Evolutionary conservation across 2,329 filamentous ascomycete species (phyloP), one percentile per base, ranked within the genome.

Genomic region (Ophiostoma himal-ulmi): DNA sequence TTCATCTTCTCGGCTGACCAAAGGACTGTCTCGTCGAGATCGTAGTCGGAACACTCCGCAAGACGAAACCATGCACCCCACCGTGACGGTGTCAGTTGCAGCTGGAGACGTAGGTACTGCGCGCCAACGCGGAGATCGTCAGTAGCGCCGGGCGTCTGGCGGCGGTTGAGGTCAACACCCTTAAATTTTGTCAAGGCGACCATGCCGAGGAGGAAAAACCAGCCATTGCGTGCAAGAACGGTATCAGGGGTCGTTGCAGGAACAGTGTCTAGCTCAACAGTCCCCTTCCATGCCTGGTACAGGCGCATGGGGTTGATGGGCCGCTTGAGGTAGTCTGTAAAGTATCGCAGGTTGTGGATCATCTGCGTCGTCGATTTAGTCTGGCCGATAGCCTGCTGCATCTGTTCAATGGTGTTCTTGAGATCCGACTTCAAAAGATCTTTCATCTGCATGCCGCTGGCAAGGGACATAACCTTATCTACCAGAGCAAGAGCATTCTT

Each of bases 1-100:
- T 96, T 96, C 80, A 96, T 89, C 79, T 96, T 96, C 75, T 96
- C 93, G 0, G 93, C 91, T 26, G 90, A 91, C 93, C 93, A 96
- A 5, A 94, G 86, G 5, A 96, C 91, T 7, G 89, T 88, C 78
- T 97, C 93, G 73, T 97, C 93, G 17, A 96, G 82, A 75, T 96
- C 93, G 68, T 92, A 90, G 78, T 97, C 93, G 76, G 93, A 94
- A 67, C 91, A 92, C 78, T 96, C 93, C 0, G 90, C 93, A 34
- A 96, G 85, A 14, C 92, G 87, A 78, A 94, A 95, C 93, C 93
- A 97, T 0, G 91, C 91, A 77, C 96, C 91, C 93, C 93, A 97
- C 70, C 89, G 88, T 57, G 93, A 89, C 1, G 88, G 87, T 1
- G 90, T 92, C 77, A 92, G 93, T 74, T 96, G 92, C 1, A 97